Base-by-base conservation (phyloP, 1,284 basidiomycete species). In the Austropuccinia psidii region DNA sequence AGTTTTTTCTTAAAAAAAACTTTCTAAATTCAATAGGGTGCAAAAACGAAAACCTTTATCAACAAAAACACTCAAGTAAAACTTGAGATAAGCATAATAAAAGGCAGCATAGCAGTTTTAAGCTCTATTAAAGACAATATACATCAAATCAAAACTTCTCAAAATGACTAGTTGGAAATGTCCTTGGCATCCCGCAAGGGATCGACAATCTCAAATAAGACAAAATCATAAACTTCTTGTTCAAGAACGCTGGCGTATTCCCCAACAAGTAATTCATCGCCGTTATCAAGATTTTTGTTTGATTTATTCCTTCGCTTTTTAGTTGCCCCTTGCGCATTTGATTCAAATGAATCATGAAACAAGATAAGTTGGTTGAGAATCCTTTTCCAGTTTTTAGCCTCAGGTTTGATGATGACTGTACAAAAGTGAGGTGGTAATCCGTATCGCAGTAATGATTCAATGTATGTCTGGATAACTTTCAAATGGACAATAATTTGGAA, bases 381-480 rank as follows among this genome's bases (percentile, higher is more conserved):
- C 80, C 90, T 92, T 76, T 81, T 79, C 82, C 91, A 89, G 15
- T 79, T 74, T 81, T 95, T 97, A 9, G 90, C 84, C 76, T 97
- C 92, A 45, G 95, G 95, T 90, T 95, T 92, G 78, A 98, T 83
- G 50, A 87, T 84, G 41, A 95, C 82, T 0, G 89, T 92, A 57
- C 87, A 84, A 80, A 96, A 99, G 78, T 93, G 89, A 1, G 95
- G 91, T 1, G 96, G 96, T 35, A 98, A 84, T 75, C 96, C 96
- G 80, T 95, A 98, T 76, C 95, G 86, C 50, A 99, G 85, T 15
- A 98, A 94, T 76, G 91, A 95, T 83, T 99, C 96, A 17, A 96
- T 89, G 78, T 93, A 98, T 11, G 95, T 84, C 31, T 93, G 87
- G 27, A 97, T 82, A 69, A 97, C 86, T 82, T 98, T 98, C 76